These are phyloP conservation scores for Globisporangium middletonii DNA, from an alignment of 352 stramenopile species.

Conservation along the genomic window DNA sequence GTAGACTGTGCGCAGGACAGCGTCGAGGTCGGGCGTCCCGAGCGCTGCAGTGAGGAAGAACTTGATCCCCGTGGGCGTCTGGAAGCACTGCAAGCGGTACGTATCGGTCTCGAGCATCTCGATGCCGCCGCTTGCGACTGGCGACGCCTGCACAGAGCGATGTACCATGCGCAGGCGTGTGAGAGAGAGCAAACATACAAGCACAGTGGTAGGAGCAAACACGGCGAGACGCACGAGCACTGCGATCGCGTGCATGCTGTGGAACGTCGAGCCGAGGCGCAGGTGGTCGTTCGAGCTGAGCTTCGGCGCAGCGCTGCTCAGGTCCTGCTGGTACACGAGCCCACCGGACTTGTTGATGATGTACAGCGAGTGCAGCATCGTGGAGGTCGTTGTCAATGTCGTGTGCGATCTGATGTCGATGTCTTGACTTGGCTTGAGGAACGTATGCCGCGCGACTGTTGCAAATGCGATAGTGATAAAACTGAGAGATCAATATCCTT, in stretches of 20 bases:
- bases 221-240: slow-evolving; percentile 35
- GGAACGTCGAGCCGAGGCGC: slow-evolving; percentile 92
- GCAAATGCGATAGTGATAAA: too few species aligned
- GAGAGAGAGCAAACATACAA: not conserved
- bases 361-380: slow-evolving; percentile 90
- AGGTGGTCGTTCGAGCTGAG: slow-evolving; percentile 91
- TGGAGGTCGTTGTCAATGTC: not conserved
- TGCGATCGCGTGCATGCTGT: slow-evolving; percentile 92
- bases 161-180: too few species aligned
- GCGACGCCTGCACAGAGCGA: slow-evolving; percentile 45
- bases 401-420: not conserved
- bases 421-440: too few species aligned
- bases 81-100: slow-evolving; percentile 91
- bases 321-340: slow-evolving; percentile 91
- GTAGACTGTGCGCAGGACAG: slow-evolving; percentile 86
- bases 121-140: slow-evolving; percentile 82
- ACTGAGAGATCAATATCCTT: too few species aligned
- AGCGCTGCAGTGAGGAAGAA: slow-evolving; percentile 92
- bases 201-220: not conserved
- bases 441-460: too few species aligned
- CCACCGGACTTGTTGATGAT: slow-evolving; percentile 93
- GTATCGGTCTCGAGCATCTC: slow-evolving; percentile 89
- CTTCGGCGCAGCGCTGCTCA: slow-evolving; percentile 77
- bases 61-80: slow-evolving; percentile 90
- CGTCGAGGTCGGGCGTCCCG: slow-evolving; percentile 78